Percentiles rank a stretch among this genome's conserved stretches.
Evolutionary conservation across 2,329 filamentous ascomycete species (phyloP).

Genomic region (Sclerotinia minor): DNA sequence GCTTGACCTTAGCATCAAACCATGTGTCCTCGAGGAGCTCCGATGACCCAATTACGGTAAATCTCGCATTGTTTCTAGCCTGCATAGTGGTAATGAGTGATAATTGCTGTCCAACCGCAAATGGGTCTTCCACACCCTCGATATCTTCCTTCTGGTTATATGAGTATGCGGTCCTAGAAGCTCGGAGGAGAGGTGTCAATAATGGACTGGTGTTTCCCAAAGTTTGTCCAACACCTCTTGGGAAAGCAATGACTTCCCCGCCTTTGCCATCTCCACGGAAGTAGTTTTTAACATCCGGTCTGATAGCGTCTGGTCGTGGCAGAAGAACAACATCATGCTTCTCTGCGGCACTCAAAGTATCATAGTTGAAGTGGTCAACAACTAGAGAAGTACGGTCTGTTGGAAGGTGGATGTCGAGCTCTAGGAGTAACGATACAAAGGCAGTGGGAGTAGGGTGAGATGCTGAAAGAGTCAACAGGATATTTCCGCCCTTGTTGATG

Average conservation of each 20-base stretch:
- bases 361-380: slow-evolving; percentile 96
- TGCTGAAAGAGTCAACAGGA: slow-evolving; percentile 81
- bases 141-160: slow-evolving; percentile 90
- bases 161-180: slow-evolving; percentile 82
- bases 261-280: slow-evolving; percentile 62
- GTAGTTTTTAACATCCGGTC: slow-evolving; percentile 71
- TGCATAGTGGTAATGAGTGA: slow-evolving; percentile 83
- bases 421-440: slow-evolving; percentile 75
- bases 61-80: slow-evolving; percentile 87
- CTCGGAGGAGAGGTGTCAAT: slow-evolving; percentile 77
- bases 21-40: slow-evolving; percentile 88
- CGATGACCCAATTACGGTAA: slow-evolving; percentile 80
- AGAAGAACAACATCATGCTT: slow-evolving; percentile 87
- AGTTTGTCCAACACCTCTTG: slow-evolving; percentile 75
- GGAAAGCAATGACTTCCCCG: slow-evolving; percentile 70
- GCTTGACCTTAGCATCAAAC: slow-evolving; percentile 77
- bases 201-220: slow-evolving; percentile 75
- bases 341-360: slow-evolving; percentile 71
- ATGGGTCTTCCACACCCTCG: slow-evolving; percentile 73
- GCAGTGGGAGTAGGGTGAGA: slow-evolving; percentile 68
- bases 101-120: slow-evolving; percentile 81
- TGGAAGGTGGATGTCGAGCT: slow-evolving; percentile 88
- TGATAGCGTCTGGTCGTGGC: slow-evolving; percentile 63
- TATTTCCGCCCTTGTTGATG: slow-evolving; percentile 86
- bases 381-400: slow-evolving; percentile 80